These are phyloP conservation scores for Amphirosellinia nigrospora DNA, from an alignment of 495 filamentous ascomycete species.

Conservation along the genomic window DNA sequence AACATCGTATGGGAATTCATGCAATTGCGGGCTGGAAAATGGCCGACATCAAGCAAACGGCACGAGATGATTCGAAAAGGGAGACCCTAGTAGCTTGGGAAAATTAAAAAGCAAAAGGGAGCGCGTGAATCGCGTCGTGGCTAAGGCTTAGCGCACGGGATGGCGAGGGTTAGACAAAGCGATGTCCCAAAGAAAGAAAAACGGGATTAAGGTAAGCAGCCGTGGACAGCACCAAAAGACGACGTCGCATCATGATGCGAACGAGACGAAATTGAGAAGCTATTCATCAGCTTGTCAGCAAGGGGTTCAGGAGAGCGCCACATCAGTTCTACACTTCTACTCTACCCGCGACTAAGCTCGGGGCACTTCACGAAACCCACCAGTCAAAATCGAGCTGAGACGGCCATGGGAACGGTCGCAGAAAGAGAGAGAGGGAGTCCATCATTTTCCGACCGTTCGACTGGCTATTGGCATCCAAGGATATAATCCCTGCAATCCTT, in stretches of 20 bases:
- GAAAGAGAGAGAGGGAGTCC: not conserved
- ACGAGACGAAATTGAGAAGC: conserved; percentile 4
- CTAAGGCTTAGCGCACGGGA: conserved; percentile 1
- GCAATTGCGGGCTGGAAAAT: not conserved
- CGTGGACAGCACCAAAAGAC: not conserved
- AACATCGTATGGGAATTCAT: not conserved
- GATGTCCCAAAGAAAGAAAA: conserved; percentile 3
- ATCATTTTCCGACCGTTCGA: not conserved
- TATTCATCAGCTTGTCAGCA: conserved; percentile 15
- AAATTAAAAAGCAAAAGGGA: conserved; percentile 3
- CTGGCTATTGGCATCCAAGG: not conserved
- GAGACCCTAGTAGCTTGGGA: not conserved
- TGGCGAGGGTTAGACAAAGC: conserved; percentile 14
- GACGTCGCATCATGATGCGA: conserved; percentile 5
- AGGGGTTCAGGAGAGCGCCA: not conserved
- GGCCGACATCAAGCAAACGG: conserved; percentile 17
- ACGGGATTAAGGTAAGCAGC: not conserved
- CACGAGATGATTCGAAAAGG: not conserved
- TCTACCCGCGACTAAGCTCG: not conserved
- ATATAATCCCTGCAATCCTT: conserved; percentile 13
- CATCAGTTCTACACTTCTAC: not conserved
- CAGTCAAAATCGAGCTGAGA: conserved; percentile 14
- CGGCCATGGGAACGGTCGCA: not conserved
- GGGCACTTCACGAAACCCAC: not conserved
- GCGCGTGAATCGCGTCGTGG: conserved; percentile 20